Base-by-base conservation (phyloP, 495 filamentous ascomycete species). In the Xylaria acuta region DNA sequence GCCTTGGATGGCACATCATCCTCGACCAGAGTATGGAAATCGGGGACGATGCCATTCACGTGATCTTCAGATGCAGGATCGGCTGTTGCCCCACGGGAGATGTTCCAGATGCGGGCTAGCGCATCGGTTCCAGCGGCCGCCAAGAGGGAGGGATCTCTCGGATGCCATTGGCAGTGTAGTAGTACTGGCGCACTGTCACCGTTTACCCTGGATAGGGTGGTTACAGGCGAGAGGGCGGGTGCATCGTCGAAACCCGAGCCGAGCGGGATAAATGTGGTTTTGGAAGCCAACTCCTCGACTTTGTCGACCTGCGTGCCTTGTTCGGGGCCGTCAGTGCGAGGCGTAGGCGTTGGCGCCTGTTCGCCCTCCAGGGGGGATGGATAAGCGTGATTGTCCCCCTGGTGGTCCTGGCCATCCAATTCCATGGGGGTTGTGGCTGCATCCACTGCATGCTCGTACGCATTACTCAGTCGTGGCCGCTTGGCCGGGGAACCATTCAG, bases 71-170 rank as follows among this genome's bases (percentile, higher is more conserved):
- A 76, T 69, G 80, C 81, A 72, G 80, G 76, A 70, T 84, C 81
- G 68, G 82, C 79, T 75, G 82, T 80, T 72, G 86, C 80, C 74
- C 82, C 82, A 85, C 83, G 81, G 74, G 89, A 86, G 63, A 94
- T 78, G 74, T 88, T 92, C 92, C 92, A 95, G 80, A 96, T 83
- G 72, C 89, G 90, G 83, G 92, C 93, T 86, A 93, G 91, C 80
- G 90, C 88, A 80, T 94, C 91, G 77, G 85, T 87, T 77, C 93
- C 92, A 79, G 89, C 90, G 73, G 90, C 89, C 75, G 90, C 91
- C 80, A 97, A 86, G 78, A 93, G 82, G 45, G 88, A 90, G 72
- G 93, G 87, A 85, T 95, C 90, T 71, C 81, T 82, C 64, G 93
- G 93, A 76, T 92, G 93, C 92, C 93, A 97, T 80, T 90, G 84